These are phyloP conservation scores for Xylaria sp. DNA, from an alignment of 2,329 filamentous ascomycete genomes.

Conservation along the genomic window DNA sequence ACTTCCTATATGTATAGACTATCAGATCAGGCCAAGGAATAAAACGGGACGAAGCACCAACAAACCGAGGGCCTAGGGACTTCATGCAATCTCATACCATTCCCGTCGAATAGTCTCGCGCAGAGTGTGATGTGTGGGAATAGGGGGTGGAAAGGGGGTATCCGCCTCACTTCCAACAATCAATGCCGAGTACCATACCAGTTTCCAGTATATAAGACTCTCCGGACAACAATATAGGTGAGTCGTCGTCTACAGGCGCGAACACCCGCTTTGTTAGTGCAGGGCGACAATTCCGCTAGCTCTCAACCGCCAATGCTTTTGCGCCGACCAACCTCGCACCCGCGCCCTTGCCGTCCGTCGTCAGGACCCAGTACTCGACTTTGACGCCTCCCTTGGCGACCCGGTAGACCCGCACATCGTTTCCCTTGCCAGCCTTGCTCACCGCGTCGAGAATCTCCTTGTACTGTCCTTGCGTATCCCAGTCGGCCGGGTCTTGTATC, in stretches of 20 bases:
- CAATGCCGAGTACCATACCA: neutral
- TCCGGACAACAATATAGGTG: neutral
- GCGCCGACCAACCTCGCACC: constrained; percentile 73
- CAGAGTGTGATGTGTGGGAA: neutral
- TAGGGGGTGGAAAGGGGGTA: constrained; percentile 8
- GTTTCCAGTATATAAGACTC: neutral
- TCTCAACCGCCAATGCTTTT: constrained; percentile 82
- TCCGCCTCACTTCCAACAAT: neutral
- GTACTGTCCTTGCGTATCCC: constrained; percentile 80
- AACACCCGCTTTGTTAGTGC: neutral
- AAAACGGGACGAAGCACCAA: neutral
- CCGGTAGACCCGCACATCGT: constrained; percentile 79
- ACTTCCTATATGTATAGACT: neutral
- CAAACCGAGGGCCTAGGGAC: neutral
- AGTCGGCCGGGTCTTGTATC: constrained; percentile 75
- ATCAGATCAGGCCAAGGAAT: neutral
- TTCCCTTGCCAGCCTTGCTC: constrained; percentile 69
- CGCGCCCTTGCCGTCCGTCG: constrained; percentile 66
- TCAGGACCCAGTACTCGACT: constrained; percentile 83
- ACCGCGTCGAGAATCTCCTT: constrained; percentile 75
- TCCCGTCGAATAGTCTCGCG: neutral
- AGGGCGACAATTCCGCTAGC: constrained; percentile 50
- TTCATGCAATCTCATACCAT: neutral
- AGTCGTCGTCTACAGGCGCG: neutral
- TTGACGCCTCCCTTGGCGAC: constrained; percentile 72